A percentile compares a stretch with the other conserved stretches of the same genome.
Conservation (phyloP, 371 early-diverging fungal genomes). For the Lichtheimia corymbifera region DNA sequence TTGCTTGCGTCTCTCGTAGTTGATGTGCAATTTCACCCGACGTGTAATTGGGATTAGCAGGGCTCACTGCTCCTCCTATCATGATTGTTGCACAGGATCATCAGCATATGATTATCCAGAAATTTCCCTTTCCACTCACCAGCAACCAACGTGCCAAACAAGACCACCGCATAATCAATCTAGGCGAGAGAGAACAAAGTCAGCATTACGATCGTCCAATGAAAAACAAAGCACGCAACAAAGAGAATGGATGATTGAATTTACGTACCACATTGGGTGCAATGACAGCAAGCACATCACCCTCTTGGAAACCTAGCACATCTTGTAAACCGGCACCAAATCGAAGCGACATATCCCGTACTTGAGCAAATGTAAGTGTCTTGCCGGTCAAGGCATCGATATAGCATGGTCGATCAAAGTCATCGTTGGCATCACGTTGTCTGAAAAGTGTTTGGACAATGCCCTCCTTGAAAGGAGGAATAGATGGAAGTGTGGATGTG, state of each 20-base stretch:
- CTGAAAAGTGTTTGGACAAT: conserved; percentile 17
- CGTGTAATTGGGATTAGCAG: conserved; percentile 81
- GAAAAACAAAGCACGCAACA: neutral
- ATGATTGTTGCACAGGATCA: neutral
- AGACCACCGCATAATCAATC: conserved; percentile 40
- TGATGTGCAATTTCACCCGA: conserved; percentile 75
- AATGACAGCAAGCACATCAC: conserved; percentile 70
- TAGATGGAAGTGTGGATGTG: conserved; percentile 8
- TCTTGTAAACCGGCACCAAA: conserved; percentile 78
- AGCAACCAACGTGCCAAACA: conserved; percentile 40
- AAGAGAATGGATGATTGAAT: too few species aligned
- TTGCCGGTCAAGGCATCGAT: conserved; percentile 61
- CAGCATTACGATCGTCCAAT: conserved; percentile 1
- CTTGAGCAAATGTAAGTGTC: conserved; percentile 62
- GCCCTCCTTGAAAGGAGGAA: conserved; percentile 13
- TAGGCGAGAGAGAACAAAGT: conserved; percentile 14
- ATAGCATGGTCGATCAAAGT: conserved; percentile 39
- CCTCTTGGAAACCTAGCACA: conserved; percentile 50
- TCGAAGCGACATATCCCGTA: conserved; percentile 51
- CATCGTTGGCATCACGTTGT: conserved; percentile 12
- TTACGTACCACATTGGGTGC: conserved; percentile 67
- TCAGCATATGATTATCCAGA: neutral
- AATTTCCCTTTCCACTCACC: conserved; percentile 18
- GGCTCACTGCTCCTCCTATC: conserved; percentile 65
- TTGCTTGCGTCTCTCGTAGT: conserved; percentile 68